phyloP scores from a whole-genome alignment of 2,329 filamentous ascomycete genomes.

The Botrytis pseudocinerea region DNA sequence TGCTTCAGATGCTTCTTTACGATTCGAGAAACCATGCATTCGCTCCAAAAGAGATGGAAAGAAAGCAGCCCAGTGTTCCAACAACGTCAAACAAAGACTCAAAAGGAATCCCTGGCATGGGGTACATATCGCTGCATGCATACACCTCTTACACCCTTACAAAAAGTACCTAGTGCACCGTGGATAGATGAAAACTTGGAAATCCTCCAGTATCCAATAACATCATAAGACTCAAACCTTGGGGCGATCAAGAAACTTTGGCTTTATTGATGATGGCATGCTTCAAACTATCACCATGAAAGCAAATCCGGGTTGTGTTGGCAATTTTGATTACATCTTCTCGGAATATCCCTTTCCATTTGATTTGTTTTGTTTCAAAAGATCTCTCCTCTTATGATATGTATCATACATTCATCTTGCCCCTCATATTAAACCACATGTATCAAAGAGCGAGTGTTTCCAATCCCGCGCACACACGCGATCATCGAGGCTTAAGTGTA shows the following conservation, averaged over 20 bases:
- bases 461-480: constrained; percentile 8
- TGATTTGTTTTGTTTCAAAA: background rate
- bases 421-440: background rate
- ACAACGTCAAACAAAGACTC: background rate
- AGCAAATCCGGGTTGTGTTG: background rate
- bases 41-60: background rate
- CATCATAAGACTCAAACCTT: background rate
- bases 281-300: background rate
- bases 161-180: background rate
- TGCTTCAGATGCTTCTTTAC: background rate
- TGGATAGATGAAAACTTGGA: background rate
- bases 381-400: background rate
- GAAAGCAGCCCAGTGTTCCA: background rate
- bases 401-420: background rate
- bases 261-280: background rate
- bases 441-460: background rate
- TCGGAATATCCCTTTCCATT: background rate
- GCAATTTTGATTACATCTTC: background rate
- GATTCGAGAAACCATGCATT: background rate
- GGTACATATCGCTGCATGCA: constrained; percentile 12
- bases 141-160: background rate
- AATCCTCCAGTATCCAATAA: background rate
- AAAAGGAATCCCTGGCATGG: constrained; percentile 2
- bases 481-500: background rate
- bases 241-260: background rate